Conservation (phyloP, 2,329 filamentous ascomycete genomes). For the Myrmaecium sp. region DNA sequence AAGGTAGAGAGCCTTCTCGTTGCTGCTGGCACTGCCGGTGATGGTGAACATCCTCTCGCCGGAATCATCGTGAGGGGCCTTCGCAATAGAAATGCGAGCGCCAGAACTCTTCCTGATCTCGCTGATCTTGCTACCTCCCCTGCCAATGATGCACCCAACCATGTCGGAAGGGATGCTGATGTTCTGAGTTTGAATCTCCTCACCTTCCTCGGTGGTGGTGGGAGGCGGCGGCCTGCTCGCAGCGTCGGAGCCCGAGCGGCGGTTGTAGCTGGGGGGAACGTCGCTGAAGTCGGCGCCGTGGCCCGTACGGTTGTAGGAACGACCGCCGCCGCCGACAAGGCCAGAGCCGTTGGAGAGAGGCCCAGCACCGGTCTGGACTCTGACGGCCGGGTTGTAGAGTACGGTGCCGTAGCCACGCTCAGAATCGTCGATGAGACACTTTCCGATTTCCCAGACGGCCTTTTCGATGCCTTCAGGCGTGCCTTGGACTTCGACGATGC, state of each 20-base stretch:
- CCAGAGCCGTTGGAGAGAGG: constrained; percentile 30
- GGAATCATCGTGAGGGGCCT: constrained; percentile 90
- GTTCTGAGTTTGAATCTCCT: constrained; percentile 96
- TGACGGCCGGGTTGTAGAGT: constrained; percentile 89
- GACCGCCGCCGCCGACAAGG: constrained; percentile 35
- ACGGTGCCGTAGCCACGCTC: constrained; percentile 94
- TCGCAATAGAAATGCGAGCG: constrained; percentile 93
- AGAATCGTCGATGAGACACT: constrained; percentile 95
- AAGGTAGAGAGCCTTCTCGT: constrained; percentile 89
- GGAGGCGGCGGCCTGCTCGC: constrained; percentile 59
- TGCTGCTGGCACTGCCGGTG: constrained; percentile 83
- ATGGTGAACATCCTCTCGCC: constrained; percentile 99
- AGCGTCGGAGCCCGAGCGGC: constrained; percentile 71
- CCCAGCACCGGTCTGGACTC: constrained; percentile 51
- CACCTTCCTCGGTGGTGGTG: constrained; percentile 86
- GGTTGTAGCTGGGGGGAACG: constrained; percentile 49
- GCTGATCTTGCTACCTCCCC: constrained; percentile 90
- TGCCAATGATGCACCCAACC: constrained; percentile 98
- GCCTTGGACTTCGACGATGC: constrained; percentile 92
- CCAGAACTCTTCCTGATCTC: constrained; percentile 96
- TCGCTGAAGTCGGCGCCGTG: constrained; percentile 98
- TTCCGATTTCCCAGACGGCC: constrained; percentile 96
- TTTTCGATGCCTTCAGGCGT: constrained; percentile 90
- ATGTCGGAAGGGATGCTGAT: constrained; percentile 99
- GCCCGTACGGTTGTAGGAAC: constrained; percentile 74